Evolutionary conservation across 176 grass and related monocot genomes (phyloP), one percentile per base, ranked within the genome.

Genomic region (Carex parvula): DNA sequence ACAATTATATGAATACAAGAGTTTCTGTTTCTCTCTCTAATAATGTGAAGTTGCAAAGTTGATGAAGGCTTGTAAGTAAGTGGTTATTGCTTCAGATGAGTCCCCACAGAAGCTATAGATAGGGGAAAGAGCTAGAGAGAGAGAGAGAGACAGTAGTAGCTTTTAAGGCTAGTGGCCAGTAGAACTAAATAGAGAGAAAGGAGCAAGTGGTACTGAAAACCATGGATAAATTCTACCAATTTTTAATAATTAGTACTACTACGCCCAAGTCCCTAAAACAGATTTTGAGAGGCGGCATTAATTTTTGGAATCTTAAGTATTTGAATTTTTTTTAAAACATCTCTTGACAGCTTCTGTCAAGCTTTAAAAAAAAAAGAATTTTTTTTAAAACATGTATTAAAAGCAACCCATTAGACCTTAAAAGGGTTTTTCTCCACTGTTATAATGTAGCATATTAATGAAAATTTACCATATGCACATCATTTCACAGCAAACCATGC

Each of bases 1-100:
- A 62, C 26, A 29, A 37, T 69, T 69, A 26, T 46, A 2, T 26
- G 39, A 52, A 53, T 75, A 15, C 61, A 29, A 83, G 46, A 68
- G 41, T 42, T 35, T 80, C 16, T 80, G 54, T 83, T 65, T 83
- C 81, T 83, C 18, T 50, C 60, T 55, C 44, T 83, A 83, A 69
- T 83, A 83, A 67, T 52, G 42, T 30, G 50, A 54, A 53, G 22
- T 30, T 83, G 13, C 10, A 65, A 83, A 65, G 46, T 52, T 67
- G 57, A 68, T 68, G 80, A 69, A 66, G 42, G 62, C 46, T 83
- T 83, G 17, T 64, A 42, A n/a, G n/a, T n/a, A n/a, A 14, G 13
- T 56, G 9, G 24, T 78, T 77, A 26, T 57, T 78, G 71, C 21
- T 53, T 75, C 22, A 54, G 71, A 75, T 30, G 46, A 1, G 68